Evolutionary conservation across 2,329 filamentous ascomycete species (phyloP).

Genomic region (Fusarium falciforme): DNA sequence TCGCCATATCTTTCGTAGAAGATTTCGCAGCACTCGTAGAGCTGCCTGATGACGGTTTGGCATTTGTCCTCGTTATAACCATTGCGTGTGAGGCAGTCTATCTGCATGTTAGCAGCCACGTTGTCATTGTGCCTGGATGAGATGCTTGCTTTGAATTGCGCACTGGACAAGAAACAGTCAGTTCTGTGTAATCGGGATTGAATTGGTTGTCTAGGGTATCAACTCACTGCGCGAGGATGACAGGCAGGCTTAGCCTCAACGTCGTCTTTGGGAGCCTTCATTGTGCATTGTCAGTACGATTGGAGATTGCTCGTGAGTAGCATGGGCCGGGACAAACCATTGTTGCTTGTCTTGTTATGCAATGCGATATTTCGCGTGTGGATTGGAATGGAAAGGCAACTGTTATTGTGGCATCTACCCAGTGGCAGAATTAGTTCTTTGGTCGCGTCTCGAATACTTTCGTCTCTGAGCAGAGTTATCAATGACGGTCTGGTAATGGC

Average conservation of each 20-base stretch:
- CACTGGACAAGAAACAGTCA: constrained; percentile 65
- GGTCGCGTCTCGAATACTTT: not conserved
- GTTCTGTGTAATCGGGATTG: not conserved
- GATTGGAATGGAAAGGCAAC: not conserved
- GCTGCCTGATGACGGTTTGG: constrained; percentile 78
- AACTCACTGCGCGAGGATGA: constrained; percentile 81
- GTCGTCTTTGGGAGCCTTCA: constrained; percentile 70
- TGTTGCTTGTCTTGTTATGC: not conserved
- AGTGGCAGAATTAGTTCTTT: not conserved
- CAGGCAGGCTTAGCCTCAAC: constrained; percentile 82
- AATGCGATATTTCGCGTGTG: not conserved
- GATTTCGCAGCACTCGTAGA: constrained; percentile 92
- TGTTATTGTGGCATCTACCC: not conserved
- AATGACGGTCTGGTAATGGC: not conserved
- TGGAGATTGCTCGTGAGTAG: not conserved
- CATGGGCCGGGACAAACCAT: constrained; percentile 16
- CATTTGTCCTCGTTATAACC: constrained; percentile 89
- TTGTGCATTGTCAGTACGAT: constrained; percentile 9
- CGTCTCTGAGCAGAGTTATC: not conserved
- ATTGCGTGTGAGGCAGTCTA: constrained; percentile 87
- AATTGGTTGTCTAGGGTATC: not conserved
- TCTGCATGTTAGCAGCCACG: not conserved
- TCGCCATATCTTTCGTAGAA: constrained; percentile 88
- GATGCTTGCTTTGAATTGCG: constrained; percentile 81
- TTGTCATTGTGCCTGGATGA: not conserved